These are phyloP conservation scores for Entelexis sorbosivorans DNA, from an alignment of 1,139 yeast genomes.

Conservation along the genomic window DNA sequence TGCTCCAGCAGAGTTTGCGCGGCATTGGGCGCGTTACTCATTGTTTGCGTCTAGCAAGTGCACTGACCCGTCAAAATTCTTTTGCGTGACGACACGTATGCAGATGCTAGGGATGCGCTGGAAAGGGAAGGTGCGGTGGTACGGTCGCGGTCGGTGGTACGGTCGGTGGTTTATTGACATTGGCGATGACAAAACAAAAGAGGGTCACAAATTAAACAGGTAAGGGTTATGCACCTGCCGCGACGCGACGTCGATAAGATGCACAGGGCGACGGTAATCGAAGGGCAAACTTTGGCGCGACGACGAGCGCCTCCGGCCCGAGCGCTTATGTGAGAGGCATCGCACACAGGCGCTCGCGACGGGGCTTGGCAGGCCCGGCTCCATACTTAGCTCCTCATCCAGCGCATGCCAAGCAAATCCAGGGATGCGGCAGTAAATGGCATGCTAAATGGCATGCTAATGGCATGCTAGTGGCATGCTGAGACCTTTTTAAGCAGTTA, in stretches of 20 bases:
- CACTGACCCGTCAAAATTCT: too few species aligned
- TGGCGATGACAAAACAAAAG: neutral
- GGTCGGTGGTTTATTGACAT: slow-evolving; percentile 2
- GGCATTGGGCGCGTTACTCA: slow-evolving; percentile 3
- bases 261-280: neutral
- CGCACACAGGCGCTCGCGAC: too few species aligned
- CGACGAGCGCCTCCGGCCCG: too few species aligned
- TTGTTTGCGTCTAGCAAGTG: neutral
- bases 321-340: neutral
- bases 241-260: slow-evolving; percentile 2
- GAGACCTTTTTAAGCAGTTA: too few species aligned
- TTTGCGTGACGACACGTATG: neutral
- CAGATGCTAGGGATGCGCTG: neutral
- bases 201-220: neutral
- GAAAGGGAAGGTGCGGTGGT: neutral
- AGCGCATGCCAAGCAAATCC: too few species aligned
- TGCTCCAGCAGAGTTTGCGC: slow-evolving; percentile 19
- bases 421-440: too few species aligned
- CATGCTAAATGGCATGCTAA: too few species aligned
- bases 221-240: slow-evolving; percentile 1
- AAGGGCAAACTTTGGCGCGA: neutral
- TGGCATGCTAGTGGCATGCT: too few species aligned
- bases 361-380: too few species aligned
- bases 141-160: neutral
- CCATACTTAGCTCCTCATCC: too few species aligned